Percentiles rank a stretch among this genome's conserved stretches.
Conservation (phyloP, 2,329 filamentous ascomycete species). For the Canariomyces notabilis region DNA sequence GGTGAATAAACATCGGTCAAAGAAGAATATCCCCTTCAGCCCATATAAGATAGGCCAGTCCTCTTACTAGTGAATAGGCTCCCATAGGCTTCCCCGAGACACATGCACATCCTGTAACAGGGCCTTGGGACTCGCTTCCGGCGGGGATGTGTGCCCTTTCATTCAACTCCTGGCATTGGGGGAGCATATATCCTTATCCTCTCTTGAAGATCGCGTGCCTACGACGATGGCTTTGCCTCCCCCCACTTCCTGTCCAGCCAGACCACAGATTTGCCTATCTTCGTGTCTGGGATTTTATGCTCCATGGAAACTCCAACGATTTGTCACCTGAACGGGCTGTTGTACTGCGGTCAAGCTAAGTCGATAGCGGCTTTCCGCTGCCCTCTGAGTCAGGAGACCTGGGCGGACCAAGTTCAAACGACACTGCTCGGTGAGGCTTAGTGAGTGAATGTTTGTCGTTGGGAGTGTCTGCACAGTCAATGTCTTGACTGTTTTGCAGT, state of each 20-base stretch:
- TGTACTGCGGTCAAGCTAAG: no score
- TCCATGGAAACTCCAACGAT: no score
- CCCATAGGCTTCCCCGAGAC: no score
- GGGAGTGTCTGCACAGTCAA: no score
- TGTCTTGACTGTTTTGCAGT: not conserved
- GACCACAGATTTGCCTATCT: not conserved
- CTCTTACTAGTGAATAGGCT: no score
- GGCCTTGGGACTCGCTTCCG: no score
- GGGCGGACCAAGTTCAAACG: not conserved
- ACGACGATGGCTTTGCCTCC: not conserved
- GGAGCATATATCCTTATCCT: not conserved
- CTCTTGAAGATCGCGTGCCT: not conserved
- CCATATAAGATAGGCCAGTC: no score
- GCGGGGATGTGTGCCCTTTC: no score
- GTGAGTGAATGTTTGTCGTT: not conserved
- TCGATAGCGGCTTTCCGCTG: not conserved
- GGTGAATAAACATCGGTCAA: no score
- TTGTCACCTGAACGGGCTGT: not conserved
- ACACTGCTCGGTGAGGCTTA: not conserved
- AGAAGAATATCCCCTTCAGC: no score
- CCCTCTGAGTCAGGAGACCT: not conserved
- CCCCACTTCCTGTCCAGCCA: not conserved
- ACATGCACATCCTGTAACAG: no score
- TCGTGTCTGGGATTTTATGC: no score
- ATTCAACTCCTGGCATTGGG: not conserved